Conservation (phyloP, 352 stramenopile genomes). For the Pythium aquatile region DNA sequence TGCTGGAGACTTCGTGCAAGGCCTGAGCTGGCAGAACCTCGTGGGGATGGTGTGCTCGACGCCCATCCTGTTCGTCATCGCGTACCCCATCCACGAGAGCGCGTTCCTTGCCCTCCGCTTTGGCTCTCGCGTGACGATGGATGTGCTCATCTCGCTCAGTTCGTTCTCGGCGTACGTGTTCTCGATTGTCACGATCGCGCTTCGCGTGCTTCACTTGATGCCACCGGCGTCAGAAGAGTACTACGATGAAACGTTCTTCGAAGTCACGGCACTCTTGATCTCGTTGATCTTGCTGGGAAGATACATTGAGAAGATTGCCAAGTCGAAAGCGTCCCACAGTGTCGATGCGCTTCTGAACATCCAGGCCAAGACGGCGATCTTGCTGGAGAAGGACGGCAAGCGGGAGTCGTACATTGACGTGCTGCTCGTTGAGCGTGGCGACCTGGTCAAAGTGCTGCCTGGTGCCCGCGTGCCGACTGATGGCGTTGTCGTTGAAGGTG, state of each 20-base stretch:
- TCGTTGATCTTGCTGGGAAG: slow-evolving; percentile 71
- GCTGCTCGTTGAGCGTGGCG: slow-evolving; percentile 66
- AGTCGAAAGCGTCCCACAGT: slow-evolving; percentile 64
- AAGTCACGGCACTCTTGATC: slow-evolving; percentile 64
- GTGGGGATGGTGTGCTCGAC: slow-evolving; percentile 65
- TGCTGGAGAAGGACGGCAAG: slow-evolving; percentile 60
- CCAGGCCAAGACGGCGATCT: slow-evolving; percentile 85
- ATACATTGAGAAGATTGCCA: slow-evolving; percentile 76
- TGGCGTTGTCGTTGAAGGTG: slow-evolving; percentile 61
- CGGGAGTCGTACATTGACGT: slow-evolving; percentile 75
- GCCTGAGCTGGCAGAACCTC: slow-evolving; percentile 49
- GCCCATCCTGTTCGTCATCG: slow-evolving; percentile 59
- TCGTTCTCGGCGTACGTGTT: slow-evolving; percentile 68
- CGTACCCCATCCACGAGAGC: slow-evolving; percentile 69
- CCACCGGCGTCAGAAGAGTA: slow-evolving; percentile 6
- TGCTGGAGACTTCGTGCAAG: slow-evolving; percentile 30
- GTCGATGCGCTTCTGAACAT: slow-evolving; percentile 65
- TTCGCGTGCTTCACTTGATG: slow-evolving; percentile 22
- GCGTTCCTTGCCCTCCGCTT: slow-evolving; percentile 60
- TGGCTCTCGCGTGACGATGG: slow-evolving; percentile 67
- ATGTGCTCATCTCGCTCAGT: slow-evolving; percentile 76
- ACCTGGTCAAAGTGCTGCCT: slow-evolving; percentile 67
- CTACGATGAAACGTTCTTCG: slow-evolving; percentile 64
- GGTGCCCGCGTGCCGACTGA: slow-evolving; percentile 72
- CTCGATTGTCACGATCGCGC: slow-evolving; percentile 38